Percentiles rank a stretch among this genome's conserved stretches.
Conservation (phyloP, 805 yeast genomes). For the Kregervanrija delftensis region DNA sequence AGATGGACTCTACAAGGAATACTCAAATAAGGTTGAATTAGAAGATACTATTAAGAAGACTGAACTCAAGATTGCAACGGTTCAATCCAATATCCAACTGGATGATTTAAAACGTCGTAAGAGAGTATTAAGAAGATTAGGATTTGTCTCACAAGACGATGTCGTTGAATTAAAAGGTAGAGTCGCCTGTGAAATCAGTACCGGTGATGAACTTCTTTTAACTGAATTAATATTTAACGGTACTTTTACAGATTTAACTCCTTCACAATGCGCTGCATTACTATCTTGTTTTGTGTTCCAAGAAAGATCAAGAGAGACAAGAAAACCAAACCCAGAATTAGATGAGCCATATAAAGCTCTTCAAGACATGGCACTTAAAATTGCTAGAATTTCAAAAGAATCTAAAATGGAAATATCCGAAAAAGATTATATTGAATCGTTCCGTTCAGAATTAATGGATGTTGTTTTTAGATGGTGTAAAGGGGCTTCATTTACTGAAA, state of each 20-base stretch:
- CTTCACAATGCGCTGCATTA: slow-evolving; percentile 89
- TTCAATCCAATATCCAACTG: slow-evolving; percentile 86
- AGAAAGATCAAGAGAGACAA: slow-evolving; percentile 85
- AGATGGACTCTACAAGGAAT: slow-evolving; percentile 56
- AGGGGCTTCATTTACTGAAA: slow-evolving; percentile 93
- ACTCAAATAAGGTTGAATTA: slow-evolving; percentile 55
- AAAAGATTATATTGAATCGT: slow-evolving; percentile 86
- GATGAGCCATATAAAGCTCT: slow-evolving; percentile 86
- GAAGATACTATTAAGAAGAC: slow-evolving; percentile 51
- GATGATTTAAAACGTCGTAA: slow-evolving; percentile 92
- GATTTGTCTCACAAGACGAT: slow-evolving; percentile 80
- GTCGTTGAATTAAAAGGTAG: slow-evolving; percentile 94
- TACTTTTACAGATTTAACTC: slow-evolving; percentile 78
- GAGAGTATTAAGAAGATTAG: slow-evolving; percentile 85
- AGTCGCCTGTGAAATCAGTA: slow-evolving; percentile 84
- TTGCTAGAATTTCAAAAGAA: slow-evolving; percentile 85
- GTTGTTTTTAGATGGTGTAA: slow-evolving; percentile 95
- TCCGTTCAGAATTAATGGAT: slow-evolving; percentile 93
- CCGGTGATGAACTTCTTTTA: slow-evolving; percentile 78
- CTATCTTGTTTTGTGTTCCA: slow-evolving; percentile 95
- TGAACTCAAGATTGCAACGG: slow-evolving; percentile 65
- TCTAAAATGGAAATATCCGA: slow-evolving; percentile 86
- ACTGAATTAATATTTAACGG: slow-evolving; percentile 95
- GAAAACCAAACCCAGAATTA: slow-evolving; percentile 79
- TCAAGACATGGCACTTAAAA: slow-evolving; percentile 85